Base-by-base conservation (phyloP, 2,329 filamentous ascomycete genomes). In the Aspergillus chevalieri region DNA sequence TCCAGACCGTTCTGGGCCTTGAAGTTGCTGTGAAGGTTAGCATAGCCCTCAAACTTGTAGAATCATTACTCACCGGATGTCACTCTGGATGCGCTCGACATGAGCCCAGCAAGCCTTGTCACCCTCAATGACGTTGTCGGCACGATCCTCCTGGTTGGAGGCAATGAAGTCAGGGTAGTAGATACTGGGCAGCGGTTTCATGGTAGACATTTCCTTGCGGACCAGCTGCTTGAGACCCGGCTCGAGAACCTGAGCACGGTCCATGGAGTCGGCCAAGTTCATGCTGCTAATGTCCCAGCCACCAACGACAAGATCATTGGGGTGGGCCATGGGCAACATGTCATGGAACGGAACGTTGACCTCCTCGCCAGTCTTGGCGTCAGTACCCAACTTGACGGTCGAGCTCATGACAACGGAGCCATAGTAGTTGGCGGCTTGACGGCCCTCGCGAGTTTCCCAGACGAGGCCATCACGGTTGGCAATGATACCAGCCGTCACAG, bases 131-230 rank as follows among this genome's bases (percentile, higher is more conserved):
- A 95, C 65, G 65, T 98, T 97, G 75, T 98, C 90, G 57, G 92
- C 93, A 65, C 93, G 87, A 66, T 91, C 90, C 72, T 93, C 91
- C 76, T 98, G 93, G 78, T 98, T 98, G 68, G 93, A 88, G 58
- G 93, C 93, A 66, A 98, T 98, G 78, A 98, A 98, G 74, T 97
- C 93, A 1, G 93, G 93, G 72, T 98, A 98, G 82, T 98, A 98
- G 74, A 97, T 87, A 72, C 87, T 92, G 21, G 90, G 92, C 56
- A 97, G 82, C 26, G 93, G 93, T 61, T 85, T 84, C 84, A 97
- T 87, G 61, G 78, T 77, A 53, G 84, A 77, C 90, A 97, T 92
- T 76, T 97, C 89, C 80, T 97, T 95, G 74, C 84, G 85, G 62
- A 98, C 87, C 64, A 87, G 81, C 49, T 78, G 76, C 81, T 98